These are phyloP conservation scores for Maudiozyma saulgeensis DNA, from an alignment of 805 yeast genomes.

Conservation along the genomic window DNA sequence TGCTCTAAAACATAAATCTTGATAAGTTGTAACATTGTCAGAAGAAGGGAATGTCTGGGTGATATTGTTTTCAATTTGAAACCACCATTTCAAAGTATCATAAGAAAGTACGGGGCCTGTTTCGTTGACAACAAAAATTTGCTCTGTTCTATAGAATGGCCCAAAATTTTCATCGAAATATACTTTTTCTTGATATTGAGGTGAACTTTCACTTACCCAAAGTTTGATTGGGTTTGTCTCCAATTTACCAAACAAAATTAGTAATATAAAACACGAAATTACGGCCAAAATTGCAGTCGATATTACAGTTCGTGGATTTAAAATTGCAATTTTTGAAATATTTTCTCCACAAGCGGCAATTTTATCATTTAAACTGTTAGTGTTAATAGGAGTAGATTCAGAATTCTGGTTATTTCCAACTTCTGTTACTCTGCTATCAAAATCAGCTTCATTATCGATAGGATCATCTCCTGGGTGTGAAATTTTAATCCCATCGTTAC, in stretches of 20 bases:
- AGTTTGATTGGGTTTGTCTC: constrained; percentile 75
- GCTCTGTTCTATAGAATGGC: constrained; percentile 85
- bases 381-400: background rate
- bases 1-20: constrained; percentile 78
- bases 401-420: background rate
- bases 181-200: constrained; percentile 55
- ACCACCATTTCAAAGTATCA: constrained; percentile 80
- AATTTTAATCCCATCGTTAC: background rate
- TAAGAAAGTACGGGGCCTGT: constrained; percentile 59
- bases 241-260: constrained; percentile 41
- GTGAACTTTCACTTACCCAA: constrained; percentile 81
- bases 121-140: constrained; percentile 61
- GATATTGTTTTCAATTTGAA: constrained; percentile 58
- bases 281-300: constrained; percentile 3
- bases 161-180: constrained; percentile 78
- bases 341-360: constrained; percentile 14
- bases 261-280: constrained; percentile 25
- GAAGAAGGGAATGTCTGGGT: constrained; percentile 20
- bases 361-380: background rate
- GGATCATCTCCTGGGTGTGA: background rate
- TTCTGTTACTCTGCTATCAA: background rate
- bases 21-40: constrained; percentile 32
- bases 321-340: background rate
- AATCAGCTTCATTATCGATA: background rate
- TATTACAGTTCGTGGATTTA: background rate